phyloP scores from a whole-genome alignment of 768 basidiomycete genomes.

The Galerina sulciceps region DNA sequence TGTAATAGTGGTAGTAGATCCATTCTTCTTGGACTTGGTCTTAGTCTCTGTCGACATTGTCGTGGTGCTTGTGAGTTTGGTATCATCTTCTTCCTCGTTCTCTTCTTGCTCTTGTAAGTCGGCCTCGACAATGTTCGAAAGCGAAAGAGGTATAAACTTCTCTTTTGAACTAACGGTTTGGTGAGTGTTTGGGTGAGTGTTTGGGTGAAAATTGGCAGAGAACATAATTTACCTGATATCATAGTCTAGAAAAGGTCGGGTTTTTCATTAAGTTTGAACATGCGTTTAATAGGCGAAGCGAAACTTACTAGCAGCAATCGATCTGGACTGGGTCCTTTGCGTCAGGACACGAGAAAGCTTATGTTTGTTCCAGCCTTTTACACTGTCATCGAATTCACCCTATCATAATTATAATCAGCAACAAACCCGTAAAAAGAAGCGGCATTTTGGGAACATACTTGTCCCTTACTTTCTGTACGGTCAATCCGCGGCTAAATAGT shows the following conservation, averaged over 20 bases:
- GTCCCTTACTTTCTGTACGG: neutral
- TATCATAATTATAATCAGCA: neutral
- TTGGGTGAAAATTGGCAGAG: neutral
- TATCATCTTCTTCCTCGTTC: neutral
- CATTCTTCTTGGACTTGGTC: too few relatives aligned
- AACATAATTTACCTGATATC: neutral
- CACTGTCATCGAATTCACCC: slow-evolving; percentile 15
- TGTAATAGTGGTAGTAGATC: neutral
- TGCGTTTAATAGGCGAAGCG: neutral
- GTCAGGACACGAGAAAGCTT: slow-evolving; percentile 19
- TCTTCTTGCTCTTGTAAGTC: neutral
- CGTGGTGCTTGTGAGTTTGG: slow-evolving; percentile 1
- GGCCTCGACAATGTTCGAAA: neutral
- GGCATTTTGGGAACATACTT: neutral
- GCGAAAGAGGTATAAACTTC: neutral
- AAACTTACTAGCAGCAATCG: slow-evolving; percentile 22
- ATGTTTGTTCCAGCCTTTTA: slow-evolving; percentile 7
- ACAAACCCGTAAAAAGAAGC: neutral
- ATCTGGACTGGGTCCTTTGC: slow-evolving; percentile 16
- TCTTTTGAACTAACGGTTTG: neutral
- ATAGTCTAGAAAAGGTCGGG: neutral
- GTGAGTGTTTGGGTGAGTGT: too few relatives aligned
- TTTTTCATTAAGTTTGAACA: neutral
- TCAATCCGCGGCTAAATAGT: slow-evolving; percentile 7
- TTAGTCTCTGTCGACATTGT: neutral